Percentiles rank a stretch among this genome's conserved stretches.
Conservation (phyloP, 208 protist genomes). For the Acanthamoeba sp. region DNA sequence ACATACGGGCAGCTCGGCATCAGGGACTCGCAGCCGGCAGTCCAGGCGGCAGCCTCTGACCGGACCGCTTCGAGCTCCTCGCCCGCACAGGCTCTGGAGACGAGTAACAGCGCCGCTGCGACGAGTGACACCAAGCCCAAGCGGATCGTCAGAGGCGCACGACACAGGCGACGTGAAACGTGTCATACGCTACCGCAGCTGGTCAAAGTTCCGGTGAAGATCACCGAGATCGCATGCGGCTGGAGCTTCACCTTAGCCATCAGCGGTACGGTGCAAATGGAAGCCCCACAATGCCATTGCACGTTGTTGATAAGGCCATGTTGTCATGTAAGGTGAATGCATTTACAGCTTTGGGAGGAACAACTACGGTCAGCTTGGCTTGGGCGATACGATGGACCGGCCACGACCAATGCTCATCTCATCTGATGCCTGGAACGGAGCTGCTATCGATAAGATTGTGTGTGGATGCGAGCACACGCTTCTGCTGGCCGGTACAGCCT, state of each 20-base stretch:
- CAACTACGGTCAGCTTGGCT: constrained; percentile 49
- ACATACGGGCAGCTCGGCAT: constrained; percentile 13
- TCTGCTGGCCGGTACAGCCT: constrained; percentile 9
- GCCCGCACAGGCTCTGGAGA: not conserved
- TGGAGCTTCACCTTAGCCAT: constrained; percentile 52
- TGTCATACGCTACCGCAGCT: not conserved
- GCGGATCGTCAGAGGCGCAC: not conserved
- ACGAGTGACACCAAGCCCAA: not conserved
- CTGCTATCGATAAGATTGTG: not conserved
- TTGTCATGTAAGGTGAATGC: not conserved
- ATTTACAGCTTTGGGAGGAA: constrained; percentile 19
- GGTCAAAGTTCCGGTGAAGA: not conserved
- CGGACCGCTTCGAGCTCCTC: not conserved
- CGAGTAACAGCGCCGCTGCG: not conserved
- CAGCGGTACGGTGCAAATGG: not conserved
- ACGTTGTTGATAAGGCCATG: too few relatives aligned
- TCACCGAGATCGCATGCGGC: not conserved
- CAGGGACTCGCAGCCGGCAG: not conserved
- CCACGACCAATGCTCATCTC: not conserved
- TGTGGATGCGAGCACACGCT: constrained; percentile 50
- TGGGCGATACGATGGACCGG: constrained; percentile 15
- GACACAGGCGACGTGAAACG: not conserved
- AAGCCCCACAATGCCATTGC: too few relatives aligned
- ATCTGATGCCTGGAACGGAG: not conserved
- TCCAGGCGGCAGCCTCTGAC: not conserved